Evolutionary conservation across 2,329 filamentous ascomycete genomes (phyloP).

Genomic region (Phyllosticta ampelicida): DNA sequence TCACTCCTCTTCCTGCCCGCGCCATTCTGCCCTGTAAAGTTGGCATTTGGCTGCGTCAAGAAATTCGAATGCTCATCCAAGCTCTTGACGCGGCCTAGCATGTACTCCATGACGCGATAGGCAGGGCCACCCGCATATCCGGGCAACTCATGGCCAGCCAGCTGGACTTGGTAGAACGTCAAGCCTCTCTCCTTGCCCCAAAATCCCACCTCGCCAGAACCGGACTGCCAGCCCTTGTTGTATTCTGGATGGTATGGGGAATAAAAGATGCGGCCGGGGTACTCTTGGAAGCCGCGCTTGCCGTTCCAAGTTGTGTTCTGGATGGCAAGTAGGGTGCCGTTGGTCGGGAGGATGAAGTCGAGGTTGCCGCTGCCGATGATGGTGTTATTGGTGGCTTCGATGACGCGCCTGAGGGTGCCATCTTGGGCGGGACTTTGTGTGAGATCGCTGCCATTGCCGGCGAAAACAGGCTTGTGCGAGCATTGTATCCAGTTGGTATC

Average conservation of each 20-base stretch:
- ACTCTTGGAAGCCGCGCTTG: conserved; percentile 34
- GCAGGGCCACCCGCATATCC: conserved; percentile 33
- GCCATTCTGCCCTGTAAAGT: not conserved
- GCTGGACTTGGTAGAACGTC: conserved; percentile 34
- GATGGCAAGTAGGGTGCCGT: conserved; percentile 42
- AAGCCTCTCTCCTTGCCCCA: conserved; percentile 36
- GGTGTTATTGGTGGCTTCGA: conserved; percentile 42
- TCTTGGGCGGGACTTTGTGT: conserved; percentile 29
- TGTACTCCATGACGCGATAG: conserved; percentile 32
- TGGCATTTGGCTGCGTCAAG: conserved; percentile 23
- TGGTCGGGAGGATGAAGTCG: conserved; percentile 40
- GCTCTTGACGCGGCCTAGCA: conserved; percentile 29
- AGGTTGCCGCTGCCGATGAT: conserved; percentile 40
- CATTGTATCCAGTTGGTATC: conserved; percentile 35
- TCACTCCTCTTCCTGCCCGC: not conserved
- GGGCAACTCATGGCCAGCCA: conserved; percentile 34
- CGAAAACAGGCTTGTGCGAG: conserved; percentile 30
- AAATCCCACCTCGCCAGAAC: conserved; percentile 30
- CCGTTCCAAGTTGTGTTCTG: conserved; percentile 47
- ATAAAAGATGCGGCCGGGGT: conserved; percentile 33
- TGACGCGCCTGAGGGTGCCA: conserved; percentile 37
- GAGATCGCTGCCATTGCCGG: conserved; percentile 23
- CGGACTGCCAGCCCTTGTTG: conserved; percentile 29
- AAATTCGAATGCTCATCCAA: conserved; percentile 26
- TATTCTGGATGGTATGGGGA: conserved; percentile 35